phyloP scores from a whole-genome alignment of 768 basidiomycete species.

The Boletus sensibilis region DNA sequence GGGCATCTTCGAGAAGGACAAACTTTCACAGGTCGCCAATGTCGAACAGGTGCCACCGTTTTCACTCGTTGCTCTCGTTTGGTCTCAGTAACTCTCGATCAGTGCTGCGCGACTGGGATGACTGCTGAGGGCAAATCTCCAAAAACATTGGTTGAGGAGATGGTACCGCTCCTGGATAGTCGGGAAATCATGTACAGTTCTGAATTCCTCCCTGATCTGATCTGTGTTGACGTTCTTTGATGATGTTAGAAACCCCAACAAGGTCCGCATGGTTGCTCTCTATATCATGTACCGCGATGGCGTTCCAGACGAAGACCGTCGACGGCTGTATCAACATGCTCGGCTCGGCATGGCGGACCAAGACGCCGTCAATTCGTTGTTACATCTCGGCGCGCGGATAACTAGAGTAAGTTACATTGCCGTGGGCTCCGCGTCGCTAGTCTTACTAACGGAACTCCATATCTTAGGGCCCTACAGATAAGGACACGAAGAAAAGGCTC shows the following conservation, averaged over 20 bases:
- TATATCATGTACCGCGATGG: slow-evolving; percentile 96
- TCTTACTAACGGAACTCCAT: not conserved
- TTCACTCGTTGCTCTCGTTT: not conserved
- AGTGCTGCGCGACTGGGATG: slow-evolving; percentile 93
- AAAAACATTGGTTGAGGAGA: slow-evolving; percentile 93
- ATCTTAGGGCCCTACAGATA: slow-evolving; percentile 65
- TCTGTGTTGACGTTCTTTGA: not conserved
- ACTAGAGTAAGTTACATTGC: slow-evolving; percentile 56
- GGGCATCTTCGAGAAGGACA: slow-evolving; percentile 86
- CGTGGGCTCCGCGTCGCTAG: not conserved
- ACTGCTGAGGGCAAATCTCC: slow-evolving; percentile 94
- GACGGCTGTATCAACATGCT: slow-evolving; percentile 94
- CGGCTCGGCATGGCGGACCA: slow-evolving; percentile 83
- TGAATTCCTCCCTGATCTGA: not conserved
- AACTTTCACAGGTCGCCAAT: slow-evolving; percentile 75
- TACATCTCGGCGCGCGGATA: slow-evolving; percentile 79
- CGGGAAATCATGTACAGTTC: slow-evolving; percentile 71
- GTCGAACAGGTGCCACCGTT: slow-evolving; percentile 75
- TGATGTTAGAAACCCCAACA: slow-evolving; percentile 70
- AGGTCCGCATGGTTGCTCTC: slow-evolving; percentile 93
- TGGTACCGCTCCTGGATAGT: slow-evolving; percentile 94
- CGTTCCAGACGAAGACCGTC: slow-evolving; percentile 96
- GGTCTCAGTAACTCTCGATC: slow-evolving; percentile 1
- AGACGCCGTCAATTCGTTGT: slow-evolving; percentile 88
- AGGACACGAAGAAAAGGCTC: slow-evolving; percentile 75